A percentile compares a stretch with the other conserved stretches of the same genome.
These are phyloP conservation scores for Kwoniella sp. DNA, from an alignment of 768 basidiomycete genomes.

Conservation along the genomic window DNA sequence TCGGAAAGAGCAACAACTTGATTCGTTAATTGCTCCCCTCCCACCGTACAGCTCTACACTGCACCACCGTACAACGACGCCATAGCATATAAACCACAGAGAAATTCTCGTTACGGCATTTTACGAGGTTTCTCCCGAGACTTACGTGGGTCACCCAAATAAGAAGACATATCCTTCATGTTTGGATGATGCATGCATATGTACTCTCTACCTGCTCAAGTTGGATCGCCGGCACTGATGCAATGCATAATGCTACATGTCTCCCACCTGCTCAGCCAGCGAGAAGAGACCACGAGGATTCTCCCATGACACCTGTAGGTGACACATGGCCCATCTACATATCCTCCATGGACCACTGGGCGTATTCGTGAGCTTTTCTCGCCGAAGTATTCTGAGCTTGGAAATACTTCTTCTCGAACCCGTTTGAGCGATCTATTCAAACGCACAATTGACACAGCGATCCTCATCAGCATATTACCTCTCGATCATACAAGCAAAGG, in stretches of 20 bases:
- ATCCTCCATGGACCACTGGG: slow-evolving; percentile 87
- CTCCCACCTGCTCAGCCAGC: no score
- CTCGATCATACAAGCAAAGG: no score
- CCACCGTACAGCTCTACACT: neutral
- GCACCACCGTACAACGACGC: neutral
- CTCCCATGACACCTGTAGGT: no score
- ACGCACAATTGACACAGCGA: no score
- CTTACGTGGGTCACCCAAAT: neutral
- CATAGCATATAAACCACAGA: neutral
- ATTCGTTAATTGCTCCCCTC: slow-evolving; percentile 3
- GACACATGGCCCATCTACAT: slow-evolving; percentile 62
- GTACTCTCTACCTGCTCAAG: no score
- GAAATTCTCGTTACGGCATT: slow-evolving; percentile 13
- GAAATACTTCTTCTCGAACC: slow-evolving; percentile 91
- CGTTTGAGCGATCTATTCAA: slow-evolving; percentile 89
- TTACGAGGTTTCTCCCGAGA: slow-evolving; percentile 7
- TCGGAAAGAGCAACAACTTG: slow-evolving; percentile 5
- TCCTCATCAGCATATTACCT: no score
- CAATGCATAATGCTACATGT: no score
- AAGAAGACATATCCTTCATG: neutral
- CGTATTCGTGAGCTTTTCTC: slow-evolving; percentile 70
- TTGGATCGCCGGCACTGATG: no score
- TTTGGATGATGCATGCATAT: no score
- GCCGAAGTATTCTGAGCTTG: slow-evolving; percentile 76
- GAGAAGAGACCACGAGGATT: no score